Evolutionary conservation across 2,329 filamentous ascomycete species (phyloP).

Genomic region (Penicillium sp.): DNA sequence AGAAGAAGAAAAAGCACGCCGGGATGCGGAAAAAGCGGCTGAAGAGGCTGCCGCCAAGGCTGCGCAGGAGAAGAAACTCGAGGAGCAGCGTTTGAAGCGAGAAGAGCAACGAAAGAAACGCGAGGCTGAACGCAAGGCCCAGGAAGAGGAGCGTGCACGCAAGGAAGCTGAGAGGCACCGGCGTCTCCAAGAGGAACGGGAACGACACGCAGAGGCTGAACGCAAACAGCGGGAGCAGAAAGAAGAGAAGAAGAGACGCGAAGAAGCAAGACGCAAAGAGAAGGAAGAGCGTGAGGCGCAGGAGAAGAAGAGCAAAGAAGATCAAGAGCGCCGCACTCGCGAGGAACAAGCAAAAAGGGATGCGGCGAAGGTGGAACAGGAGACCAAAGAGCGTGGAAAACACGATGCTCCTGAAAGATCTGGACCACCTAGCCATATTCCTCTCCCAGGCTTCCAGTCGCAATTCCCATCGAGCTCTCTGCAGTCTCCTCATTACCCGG

Average conservation of each 20-base stretch:
- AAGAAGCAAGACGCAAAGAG: slow-evolving; percentile 69
- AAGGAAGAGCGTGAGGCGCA: slow-evolving; percentile 57
- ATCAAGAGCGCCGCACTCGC: too few relatives aligned
- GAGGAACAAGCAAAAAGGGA: too few relatives aligned
- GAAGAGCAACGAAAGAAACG: slow-evolving; percentile 90
- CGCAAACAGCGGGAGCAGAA: slow-evolving; percentile 74
- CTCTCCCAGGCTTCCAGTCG: slow-evolving; percentile 50
- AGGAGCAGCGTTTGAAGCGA: slow-evolving; percentile 72
- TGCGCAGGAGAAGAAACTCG: slow-evolving; percentile 69
- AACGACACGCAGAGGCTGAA: slow-evolving; percentile 77
- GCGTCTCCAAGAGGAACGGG: slow-evolving; percentile 74
- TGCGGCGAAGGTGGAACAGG: slow-evolving; percentile 41
- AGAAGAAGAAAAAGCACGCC: slow-evolving; percentile 84
- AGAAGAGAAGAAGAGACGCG: slow-evolving; percentile 72
- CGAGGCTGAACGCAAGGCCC: slow-evolving; percentile 81
- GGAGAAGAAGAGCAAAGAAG: slow-evolving; percentile 49
- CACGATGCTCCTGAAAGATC: slow-evolving; percentile 45
- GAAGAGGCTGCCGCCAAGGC: slow-evolving; percentile 73
- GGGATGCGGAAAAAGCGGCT: slow-evolving; percentile 81
- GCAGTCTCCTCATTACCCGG: slow-evolving; percentile 71
- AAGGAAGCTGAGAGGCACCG: slow-evolving; percentile 82
- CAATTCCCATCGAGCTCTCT: slow-evolving; percentile 48
- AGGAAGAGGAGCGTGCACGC: slow-evolving; percentile 76
- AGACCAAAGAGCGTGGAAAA: slow-evolving; percentile 40
- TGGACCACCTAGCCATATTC: slow-evolving; percentile 54